Conservation (phyloP, 2,329 filamentous ascomycete species). For the Hypoxylon sp. region DNA sequence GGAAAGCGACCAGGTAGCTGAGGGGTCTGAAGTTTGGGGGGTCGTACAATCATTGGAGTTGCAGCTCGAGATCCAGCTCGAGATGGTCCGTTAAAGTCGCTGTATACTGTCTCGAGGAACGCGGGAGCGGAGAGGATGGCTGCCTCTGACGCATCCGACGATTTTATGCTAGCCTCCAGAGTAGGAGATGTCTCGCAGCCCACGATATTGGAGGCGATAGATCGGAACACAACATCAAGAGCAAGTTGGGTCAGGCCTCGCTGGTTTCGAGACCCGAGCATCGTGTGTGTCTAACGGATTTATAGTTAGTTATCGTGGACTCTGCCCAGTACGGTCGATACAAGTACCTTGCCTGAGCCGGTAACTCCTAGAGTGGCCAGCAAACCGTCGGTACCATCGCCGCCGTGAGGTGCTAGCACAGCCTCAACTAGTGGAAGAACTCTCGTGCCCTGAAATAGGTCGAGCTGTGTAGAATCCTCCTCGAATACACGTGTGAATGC, state of each 20-base stretch:
- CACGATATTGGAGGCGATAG: constrained; percentile 75
- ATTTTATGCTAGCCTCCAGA: constrained; percentile 76
- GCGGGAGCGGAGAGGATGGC: constrained; percentile 74
- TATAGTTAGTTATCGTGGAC: constrained; percentile 10
- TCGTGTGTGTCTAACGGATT: constrained; percentile 81
- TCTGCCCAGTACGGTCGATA: background rate
- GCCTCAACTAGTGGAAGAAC: constrained; percentile 80
- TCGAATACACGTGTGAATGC: constrained; percentile 94
- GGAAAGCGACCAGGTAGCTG: constrained; percentile 38
- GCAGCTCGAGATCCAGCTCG: constrained; percentile 70
- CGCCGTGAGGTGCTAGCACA: constrained; percentile 75
- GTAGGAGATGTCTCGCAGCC: constrained; percentile 64
- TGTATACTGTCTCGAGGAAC: constrained; percentile 82
- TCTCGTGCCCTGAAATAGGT: constrained; percentile 83
- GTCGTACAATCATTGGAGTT: constrained; percentile 73
- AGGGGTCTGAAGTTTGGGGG: constrained; percentile 46
- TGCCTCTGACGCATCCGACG: constrained; percentile 83
- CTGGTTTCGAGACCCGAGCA: constrained; percentile 85
- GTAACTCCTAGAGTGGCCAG: constrained; percentile 93
- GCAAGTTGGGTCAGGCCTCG: constrained; percentile 91
- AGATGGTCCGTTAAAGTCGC: constrained; percentile 65
- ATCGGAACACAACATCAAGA: constrained; percentile 88
- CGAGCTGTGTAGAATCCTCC: constrained; percentile 82
- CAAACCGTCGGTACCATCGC: constrained; percentile 85
- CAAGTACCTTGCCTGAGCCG: constrained; percentile 89